Conservation (phyloP, 2,329 filamentous ascomycete species). For the Leptosphaerulina australis region DNA sequence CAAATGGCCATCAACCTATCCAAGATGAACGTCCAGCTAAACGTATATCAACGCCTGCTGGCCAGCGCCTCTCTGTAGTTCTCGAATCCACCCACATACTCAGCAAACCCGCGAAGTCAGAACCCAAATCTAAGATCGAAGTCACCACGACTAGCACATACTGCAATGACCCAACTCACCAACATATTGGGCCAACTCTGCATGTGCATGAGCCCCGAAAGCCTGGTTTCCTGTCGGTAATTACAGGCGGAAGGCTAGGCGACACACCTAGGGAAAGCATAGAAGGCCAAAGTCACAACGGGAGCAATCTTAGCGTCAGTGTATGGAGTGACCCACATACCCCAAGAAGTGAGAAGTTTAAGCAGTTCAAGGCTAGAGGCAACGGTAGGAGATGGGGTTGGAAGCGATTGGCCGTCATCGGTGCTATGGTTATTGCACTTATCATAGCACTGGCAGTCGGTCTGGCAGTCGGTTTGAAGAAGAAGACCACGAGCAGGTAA, state of each 20-base stretch:
- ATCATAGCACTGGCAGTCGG: slow-evolving; percentile 50
- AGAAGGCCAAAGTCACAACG: slow-evolving; percentile 33
- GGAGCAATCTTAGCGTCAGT: slow-evolving; percentile 42
- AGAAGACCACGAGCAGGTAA: slow-evolving; percentile 39
- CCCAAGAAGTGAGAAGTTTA: slow-evolving; percentile 42
- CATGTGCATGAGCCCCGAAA: slow-evolving; percentile 27
- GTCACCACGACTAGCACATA: slow-evolving; percentile 39
- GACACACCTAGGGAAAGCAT: slow-evolving; percentile 41
- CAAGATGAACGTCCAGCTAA: slow-evolving; percentile 44
- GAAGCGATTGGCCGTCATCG: slow-evolving; percentile 48
- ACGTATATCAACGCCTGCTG: slow-evolving; percentile 52
- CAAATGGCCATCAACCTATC: slow-evolving; percentile 31
- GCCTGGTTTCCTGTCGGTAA: slow-evolving; percentile 26
- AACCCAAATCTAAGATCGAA: slow-evolving; percentile 33
- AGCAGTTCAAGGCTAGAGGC: slow-evolving; percentile 18
- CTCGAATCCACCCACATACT: slow-evolving; percentile 41
- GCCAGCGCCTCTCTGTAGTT: slow-evolving; percentile 50
- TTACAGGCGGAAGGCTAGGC: slow-evolving; percentile 33
- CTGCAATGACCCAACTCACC: slow-evolving; percentile 36
- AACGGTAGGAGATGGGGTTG: slow-evolving; percentile 45
- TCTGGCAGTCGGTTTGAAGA: slow-evolving; percentile 51
- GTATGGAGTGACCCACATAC: slow-evolving; percentile 43
- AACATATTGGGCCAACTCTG: slow-evolving; percentile 30
- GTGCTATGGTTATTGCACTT: slow-evolving; percentile 38
- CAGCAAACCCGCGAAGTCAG: slow-evolving; percentile 27